These are phyloP conservation scores for Eucalyptus dawsonii DNA, from an alignment of 345 rosid genomes.

Conservation along the genomic window DNA sequence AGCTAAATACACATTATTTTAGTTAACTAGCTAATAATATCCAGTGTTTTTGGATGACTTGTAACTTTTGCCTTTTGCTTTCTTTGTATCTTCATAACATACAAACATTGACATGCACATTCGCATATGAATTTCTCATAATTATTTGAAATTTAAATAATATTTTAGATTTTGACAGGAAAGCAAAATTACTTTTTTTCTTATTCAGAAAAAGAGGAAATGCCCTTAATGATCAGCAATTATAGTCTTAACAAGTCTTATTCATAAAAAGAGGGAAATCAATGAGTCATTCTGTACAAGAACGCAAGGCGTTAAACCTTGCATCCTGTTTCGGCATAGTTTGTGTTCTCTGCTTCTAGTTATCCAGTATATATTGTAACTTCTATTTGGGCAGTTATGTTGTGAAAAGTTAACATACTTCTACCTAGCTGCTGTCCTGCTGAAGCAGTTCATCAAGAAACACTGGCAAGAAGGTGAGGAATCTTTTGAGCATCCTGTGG, in stretches of 20 bases:
- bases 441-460: constrained; percentile 79
- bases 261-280: background rate
- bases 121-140: background rate
- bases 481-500: constrained; percentile 61
- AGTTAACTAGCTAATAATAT: background rate
- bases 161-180: background rate
- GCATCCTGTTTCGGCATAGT: background rate
- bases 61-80: background rate
- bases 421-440: constrained; percentile 87
- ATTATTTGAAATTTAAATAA: background rate
- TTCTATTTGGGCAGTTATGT: background rate
- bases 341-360: background rate
- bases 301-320: background rate
- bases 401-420: constrained; percentile 39
- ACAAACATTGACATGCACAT: background rate
- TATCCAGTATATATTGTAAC: background rate
- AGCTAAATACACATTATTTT: background rate
- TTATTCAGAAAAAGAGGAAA: background rate
- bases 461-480: constrained; percentile 93
- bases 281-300: background rate
- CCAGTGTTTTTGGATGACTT: background rate
- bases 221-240: background rate
- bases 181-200: background rate
- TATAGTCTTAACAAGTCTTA: background rate
- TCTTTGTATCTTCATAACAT: background rate